Base-by-base conservation (phyloP, 2,329 filamentous ascomycete genomes). In the Trichophyton simii region DNA sequence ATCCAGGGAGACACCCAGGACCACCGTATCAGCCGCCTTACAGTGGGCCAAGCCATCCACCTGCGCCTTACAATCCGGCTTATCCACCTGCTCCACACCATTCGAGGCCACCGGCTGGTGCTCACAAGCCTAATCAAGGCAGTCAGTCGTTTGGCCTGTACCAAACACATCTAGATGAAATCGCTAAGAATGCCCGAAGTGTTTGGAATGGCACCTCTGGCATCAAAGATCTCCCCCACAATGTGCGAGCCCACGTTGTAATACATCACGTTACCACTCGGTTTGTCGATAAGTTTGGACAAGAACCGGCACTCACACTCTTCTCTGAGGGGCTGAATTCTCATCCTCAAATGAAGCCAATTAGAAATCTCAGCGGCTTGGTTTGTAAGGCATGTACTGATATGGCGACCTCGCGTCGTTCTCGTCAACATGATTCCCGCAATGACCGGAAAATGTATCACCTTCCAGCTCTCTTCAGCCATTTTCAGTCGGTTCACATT, bases 131-230 rank as follows among this genome's bases (percentile, higher is more conserved):
- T 13, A 65, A 65, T 22, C 62, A 66, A n/a, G 36, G 64, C 28
- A 63, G 68, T 34, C 72, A 71, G 42, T 68, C 75, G 69, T 75
- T 75, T 65, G 76, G 75, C 60, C 73, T 72, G 34, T 79, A 82
- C 64, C 73, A 76, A 62, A 63, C 68, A 18, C 79, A 81, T 65
- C 72, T 83, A 6, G 78, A 82, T 57, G 74, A 80, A 54, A 73
- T 88, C 63, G 78, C 80, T 8, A 76, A 73, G 48, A 78, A 80
- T 67, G 81, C 83, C 3, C 79, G 82, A 62, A 81, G 83, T 25
- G 72, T 87, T 41, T 91, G 87, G 86, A 80, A 81, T 64, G 73
- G 77, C 22, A 80, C 85, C 1, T 79, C 79, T 6, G 78, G 78
- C 2, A 76, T 89, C 64, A 82, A 82, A 66, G 80, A 84, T 58